These are phyloP conservation scores for Penicillium glabrum DNA, from an alignment of 2,329 filamentous ascomycete species.

Conservation along the genomic window DNA sequence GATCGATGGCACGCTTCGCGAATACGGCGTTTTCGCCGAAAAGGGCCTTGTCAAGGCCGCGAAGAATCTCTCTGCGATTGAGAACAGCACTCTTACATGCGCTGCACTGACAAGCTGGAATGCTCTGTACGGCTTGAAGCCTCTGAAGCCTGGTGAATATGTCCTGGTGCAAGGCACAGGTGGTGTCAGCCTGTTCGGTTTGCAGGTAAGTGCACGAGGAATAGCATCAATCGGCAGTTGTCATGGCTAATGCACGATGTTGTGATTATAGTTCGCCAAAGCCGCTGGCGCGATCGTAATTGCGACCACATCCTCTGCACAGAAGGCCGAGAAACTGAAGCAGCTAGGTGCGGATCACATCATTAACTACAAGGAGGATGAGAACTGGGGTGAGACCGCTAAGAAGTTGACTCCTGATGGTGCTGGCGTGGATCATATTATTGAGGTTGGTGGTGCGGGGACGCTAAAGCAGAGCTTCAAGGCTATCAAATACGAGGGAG, in stretches of 20 bases:
- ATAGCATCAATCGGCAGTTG: neutral
- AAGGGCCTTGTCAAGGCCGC: slow-evolving; percentile 66
- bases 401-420: slow-evolving; percentile 51
- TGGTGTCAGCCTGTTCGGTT: slow-evolving; percentile 58
- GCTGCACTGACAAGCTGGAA: slow-evolving; percentile 67
- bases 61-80: slow-evolving; percentile 51
- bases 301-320: slow-evolving; percentile 58
- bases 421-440: slow-evolving; percentile 60
- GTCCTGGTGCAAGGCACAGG: slow-evolving; percentile 63
- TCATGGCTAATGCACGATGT: neutral
- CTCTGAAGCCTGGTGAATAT: slow-evolving; percentile 55
- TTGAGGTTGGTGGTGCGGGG: slow-evolving; percentile 66
- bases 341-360: slow-evolving; percentile 58
- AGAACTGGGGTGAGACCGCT: slow-evolving; percentile 62
- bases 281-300: slow-evolving; percentile 57
- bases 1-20: slow-evolving; percentile 66
- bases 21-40: slow-evolving; percentile 68
- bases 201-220: slow-evolving; percentile 43
- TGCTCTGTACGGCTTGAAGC: slow-evolving; percentile 58
- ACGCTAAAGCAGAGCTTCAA: slow-evolving; percentile 59
- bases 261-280: slow-evolving; percentile 42
- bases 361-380: slow-evolving; percentile 61
- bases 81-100: slow-evolving; percentile 60
- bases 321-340: slow-evolving; percentile 55
- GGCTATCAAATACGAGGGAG: slow-evolving; percentile 55